Base-by-base conservation (phyloP, 805 yeast species). In the Scheffersomyces ergatensis region DNA sequence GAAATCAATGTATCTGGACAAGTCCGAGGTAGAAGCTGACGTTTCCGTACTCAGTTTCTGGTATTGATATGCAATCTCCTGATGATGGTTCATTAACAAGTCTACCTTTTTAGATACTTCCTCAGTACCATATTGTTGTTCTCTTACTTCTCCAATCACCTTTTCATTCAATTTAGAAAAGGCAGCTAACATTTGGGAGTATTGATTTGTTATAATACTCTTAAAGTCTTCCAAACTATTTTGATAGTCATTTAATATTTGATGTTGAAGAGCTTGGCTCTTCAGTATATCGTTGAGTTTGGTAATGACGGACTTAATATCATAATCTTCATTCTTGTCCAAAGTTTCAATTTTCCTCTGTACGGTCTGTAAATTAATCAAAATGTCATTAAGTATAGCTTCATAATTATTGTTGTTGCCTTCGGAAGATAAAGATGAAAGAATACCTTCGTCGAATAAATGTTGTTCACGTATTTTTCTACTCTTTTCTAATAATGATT, bases 121-220 rank as follows among this genome's bases (percentile, higher is more conserved):
- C 19, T 57, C 63, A 26, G 63, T 57, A 14, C 60, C 61, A 36
- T 43, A 51, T 34, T 65, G 74, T 25, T 70, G 73, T 37, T 62
- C 70, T 45, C 66, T 59, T 15, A 70, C 70, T 45, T 69, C 74
- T 1, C 70, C 66, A 42, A 70, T 61, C 12, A 70, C 60, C 38
- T 58, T 63, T 34, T 65, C 63, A 39, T 67, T 67, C 17, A 65
- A 50, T 32, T 53, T 48, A 3, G 63, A 49, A 3, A 69, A 50
- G 1, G 70, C 56, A 3, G 44, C 48, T 11, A 65, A 50, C 48
- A 69, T 50, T 37, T 68, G 62, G 9, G 58, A 48, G 37, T 62
- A 62, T 42, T 68, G 72, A 5, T 50, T 45, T 3, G 60, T 48
- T 14, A 69, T 38, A 13, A 54, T 46, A 3, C 38, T 27, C 39